phyloP scores from a whole-genome alignment of 768 basidiomycete species.

The Xerocomellus amylosporus region DNA sequence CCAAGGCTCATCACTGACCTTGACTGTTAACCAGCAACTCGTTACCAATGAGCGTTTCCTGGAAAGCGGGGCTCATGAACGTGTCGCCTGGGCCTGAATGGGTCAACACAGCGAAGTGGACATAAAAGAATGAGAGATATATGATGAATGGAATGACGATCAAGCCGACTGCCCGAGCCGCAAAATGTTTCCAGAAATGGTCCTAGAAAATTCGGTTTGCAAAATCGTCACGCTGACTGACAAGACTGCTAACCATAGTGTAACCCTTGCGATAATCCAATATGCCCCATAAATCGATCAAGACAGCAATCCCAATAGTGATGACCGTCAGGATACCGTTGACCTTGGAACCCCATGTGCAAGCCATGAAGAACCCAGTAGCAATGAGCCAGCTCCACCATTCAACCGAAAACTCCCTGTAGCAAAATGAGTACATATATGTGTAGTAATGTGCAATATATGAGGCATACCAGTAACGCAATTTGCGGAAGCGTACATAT shows the following conservation, averaged over 20 bases:
- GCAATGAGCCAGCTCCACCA: constrained; percentile 96
- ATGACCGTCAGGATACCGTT: constrained; percentile 91
- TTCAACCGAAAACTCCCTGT: constrained; percentile 77
- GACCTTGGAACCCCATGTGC: constrained; percentile 97
- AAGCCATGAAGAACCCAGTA: constrained; percentile 92
- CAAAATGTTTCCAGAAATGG: constrained; percentile 86
- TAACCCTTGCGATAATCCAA: constrained; percentile 80
- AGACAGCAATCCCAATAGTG: constrained; percentile 85
- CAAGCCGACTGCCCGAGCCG: constrained; percentile 77
- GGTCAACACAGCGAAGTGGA: constrained; percentile 87
- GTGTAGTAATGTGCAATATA: not conserved
- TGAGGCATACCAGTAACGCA: constrained; percentile 72
- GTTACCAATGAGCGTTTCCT: constrained; percentile 90
- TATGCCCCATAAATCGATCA: constrained; percentile 93
- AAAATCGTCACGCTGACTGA: not conserved
- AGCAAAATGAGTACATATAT: constrained; percentile 4
- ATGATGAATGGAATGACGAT: constrained; percentile 87
- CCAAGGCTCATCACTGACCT: constrained; percentile 50
- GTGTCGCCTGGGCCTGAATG: constrained; percentile 89
- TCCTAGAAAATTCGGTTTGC: constrained; percentile 47
- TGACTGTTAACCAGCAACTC: constrained; percentile 89
- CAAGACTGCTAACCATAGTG: constrained; percentile 56
- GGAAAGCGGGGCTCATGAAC: constrained; percentile 98
- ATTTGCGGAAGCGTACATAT: constrained; percentile 92
- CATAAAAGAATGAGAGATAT: constrained; percentile 94